Base-by-base conservation (phyloP, 345 rosid species). In the Passiflora organensis region DNA sequence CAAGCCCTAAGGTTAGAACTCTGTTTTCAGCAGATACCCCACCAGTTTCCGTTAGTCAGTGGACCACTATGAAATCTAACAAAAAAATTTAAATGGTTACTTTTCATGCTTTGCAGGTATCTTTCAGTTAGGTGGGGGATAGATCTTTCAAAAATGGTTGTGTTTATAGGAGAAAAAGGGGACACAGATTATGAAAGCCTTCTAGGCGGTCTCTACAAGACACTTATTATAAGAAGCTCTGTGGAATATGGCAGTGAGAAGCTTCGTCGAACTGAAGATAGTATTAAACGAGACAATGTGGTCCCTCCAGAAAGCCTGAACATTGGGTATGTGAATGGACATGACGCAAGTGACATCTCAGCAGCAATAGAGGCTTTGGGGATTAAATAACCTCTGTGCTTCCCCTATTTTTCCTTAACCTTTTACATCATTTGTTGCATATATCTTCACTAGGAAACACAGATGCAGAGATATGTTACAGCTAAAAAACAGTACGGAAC, bases 51-150 rank as follows among this genome's bases (percentile, higher is more conserved):
- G 9, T 18, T 17, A 44, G 8, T 28, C 12, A 44, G 16, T 22
- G 17, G 13, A 3, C 44, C 10, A 52, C 16, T 1, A 10, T 5
- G 28, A 37, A 51, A 51, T 21, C 8, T 28, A 2, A 28, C 42
- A 32, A 6, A 25, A 39, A 18, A 14, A n/a, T 39, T 20, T 19
- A 9, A 36, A 67, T 39, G 56, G 25, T 28, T 28, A 28, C n/a
- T 28, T 64, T 59, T 6, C 37, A 15, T 60, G 32, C 53, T 46
- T 5, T 68, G 68, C 77, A 91, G 95, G 83, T 91, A 91, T 58
- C 91, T 91, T 53, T 85, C 83, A 45, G 75, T 85, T 36, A 79
- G 77, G 59, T 85, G 97, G 97, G 95, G 85, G 59, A 74, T 82
- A 38, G 91, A 83, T 62, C 75, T 80, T 38, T 66, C 89, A 0